These are phyloP conservation scores for Fomitopsis palustris DNA, from an alignment of 1,284 basidiomycete species.

Conservation along the genomic window DNA sequence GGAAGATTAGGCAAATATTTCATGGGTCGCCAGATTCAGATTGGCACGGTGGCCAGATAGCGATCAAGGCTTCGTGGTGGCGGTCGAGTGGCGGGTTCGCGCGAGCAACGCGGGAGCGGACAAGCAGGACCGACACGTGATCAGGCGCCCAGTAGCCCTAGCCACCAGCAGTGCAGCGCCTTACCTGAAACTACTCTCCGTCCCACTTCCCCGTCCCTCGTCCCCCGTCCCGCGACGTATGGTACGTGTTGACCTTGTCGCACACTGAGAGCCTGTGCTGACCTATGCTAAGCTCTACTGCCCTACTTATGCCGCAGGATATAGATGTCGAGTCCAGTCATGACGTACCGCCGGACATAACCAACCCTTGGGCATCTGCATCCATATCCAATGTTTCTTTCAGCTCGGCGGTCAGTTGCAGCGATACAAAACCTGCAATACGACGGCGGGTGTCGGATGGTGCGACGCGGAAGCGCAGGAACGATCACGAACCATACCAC, in stretches of 20 bases:
- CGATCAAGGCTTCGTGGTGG: neutral
- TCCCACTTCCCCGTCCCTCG: too few relatives aligned
- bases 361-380: slow-evolving; percentile 19
- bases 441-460: slow-evolving; percentile 28
- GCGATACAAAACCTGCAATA: slow-evolving; percentile 20
- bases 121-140: too few relatives aligned
- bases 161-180: too few relatives aligned
- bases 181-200: too few relatives aligned
- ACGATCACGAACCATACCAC: slow-evolving; percentile 23
- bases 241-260: neutral
- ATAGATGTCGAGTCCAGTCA: neutral
- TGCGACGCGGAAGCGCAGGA: slow-evolving; percentile 16
- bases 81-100: neutral
- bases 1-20: neutral
- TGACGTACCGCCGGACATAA: neutral
- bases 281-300: slow-evolving; percentile 20
- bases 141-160: too few relatives aligned
- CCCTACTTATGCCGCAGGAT: slow-evolving; percentile 7
- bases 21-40: neutral
- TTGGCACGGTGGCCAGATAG: neutral
- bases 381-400: slow-evolving; percentile 22
- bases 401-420: slow-evolving; percentile 25
- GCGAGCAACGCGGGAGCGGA: too few relatives aligned
- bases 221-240: neutral
- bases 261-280: neutral